phyloP scores from a whole-genome alignment of 2,329 filamentous ascomycete species.

The Cercospora sojina region DNA sequence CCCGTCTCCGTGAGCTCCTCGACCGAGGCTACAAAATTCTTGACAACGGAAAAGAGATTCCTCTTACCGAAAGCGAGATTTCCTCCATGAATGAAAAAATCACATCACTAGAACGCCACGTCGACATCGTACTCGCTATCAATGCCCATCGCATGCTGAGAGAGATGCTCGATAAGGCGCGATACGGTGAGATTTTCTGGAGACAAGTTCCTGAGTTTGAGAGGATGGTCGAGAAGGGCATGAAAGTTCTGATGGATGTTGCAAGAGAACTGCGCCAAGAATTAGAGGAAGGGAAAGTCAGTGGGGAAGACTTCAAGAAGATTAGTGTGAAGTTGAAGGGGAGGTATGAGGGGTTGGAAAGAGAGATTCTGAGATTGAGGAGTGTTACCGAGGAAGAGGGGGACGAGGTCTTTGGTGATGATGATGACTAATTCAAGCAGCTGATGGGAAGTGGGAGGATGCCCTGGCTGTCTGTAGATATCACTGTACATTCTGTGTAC shows the following conservation, averaged over 20 bases:
- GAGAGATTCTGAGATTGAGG: slow-evolving; percentile 31
- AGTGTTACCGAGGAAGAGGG: slow-evolving; percentile 30
- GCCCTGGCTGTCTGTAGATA: not conserved
- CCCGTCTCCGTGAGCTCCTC: slow-evolving; percentile 9
- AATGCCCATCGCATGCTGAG: slow-evolving; percentile 31
- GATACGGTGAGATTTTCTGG: slow-evolving; percentile 23
- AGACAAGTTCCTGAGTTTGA: slow-evolving; percentile 30
- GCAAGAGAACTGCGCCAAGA: slow-evolving; percentile 20
- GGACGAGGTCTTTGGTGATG: slow-evolving; percentile 13
- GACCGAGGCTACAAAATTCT: not conserved
- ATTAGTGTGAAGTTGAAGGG: slow-evolving; percentile 23
- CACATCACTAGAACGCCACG: slow-evolving; percentile 18
- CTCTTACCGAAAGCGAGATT: slow-evolving; percentile 16
- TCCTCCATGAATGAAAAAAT: slow-evolving; percentile 13
- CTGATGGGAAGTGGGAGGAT: not conserved
- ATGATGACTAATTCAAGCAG: not conserved
- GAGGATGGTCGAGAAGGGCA: slow-evolving; percentile 31
- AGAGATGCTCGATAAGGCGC: slow-evolving; percentile 33
- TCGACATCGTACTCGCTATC: slow-evolving; percentile 27
- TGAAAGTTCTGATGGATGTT: slow-evolving; percentile 27
- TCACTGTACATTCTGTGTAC: not conserved
- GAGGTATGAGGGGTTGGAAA: slow-evolving; percentile 26
- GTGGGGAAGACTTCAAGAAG: slow-evolving; percentile 17
- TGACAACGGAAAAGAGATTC: not conserved
- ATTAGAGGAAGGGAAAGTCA: slow-evolving; percentile 23